Base-by-base conservation (phyloP, 2,329 filamentous ascomycete species). In the Ophidiomyces ophidiicola region DNA sequence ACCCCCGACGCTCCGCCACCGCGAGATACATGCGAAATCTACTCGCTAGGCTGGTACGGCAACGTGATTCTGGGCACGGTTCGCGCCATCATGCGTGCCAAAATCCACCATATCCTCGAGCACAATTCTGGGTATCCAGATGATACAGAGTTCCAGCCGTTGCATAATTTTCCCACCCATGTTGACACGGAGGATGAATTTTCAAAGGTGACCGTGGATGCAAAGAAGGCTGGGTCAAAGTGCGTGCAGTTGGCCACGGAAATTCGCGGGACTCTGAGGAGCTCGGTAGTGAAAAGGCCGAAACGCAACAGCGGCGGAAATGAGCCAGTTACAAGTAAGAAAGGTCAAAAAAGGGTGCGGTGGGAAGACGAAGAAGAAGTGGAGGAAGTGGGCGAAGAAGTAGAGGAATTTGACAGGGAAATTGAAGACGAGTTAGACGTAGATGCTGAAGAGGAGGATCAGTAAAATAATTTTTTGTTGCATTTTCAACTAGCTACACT, bases 31-130 rank as follows among this genome's bases (percentile, higher is more conserved):
- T 82, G 75, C 58, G 76, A 82, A 47, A 58, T 66, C 4, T 55
- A 67, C 35, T 69, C 69, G 31, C 82, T 84, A 50, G 88, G 88
- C 1, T 98, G 84, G 84, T 94, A 79, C 55, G 74, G 79, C 46
- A 80, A 80, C 42, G 85, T 85, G 4, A 78, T 82, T 1, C 79
- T 85, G 68, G 77, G 79, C 31, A 94, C 94, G 54, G 78, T 80
- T 31, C 86, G 87, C 51, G 77, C 81, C 2, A 78, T 93, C 48
- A 87, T 94, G 79, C 84, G 86, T 54, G 78, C 79, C 34, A 94
- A 93, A 61, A 78, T 94, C 53, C 69, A 78, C 7, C 72, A 74
- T 1, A 72, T 86, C 32, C 69, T 76, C 6, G 57, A 61, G 3
- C 56, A 58, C 5, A 48, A 48, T 3, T 39, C 57, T 0, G 50